A percentile compares a stretch with the other conserved stretches of the same genome.
phyloP scores from a whole-genome alignment of 2,329 filamentous ascomycete genomes.

The Pseudonectria buxi region DNA sequence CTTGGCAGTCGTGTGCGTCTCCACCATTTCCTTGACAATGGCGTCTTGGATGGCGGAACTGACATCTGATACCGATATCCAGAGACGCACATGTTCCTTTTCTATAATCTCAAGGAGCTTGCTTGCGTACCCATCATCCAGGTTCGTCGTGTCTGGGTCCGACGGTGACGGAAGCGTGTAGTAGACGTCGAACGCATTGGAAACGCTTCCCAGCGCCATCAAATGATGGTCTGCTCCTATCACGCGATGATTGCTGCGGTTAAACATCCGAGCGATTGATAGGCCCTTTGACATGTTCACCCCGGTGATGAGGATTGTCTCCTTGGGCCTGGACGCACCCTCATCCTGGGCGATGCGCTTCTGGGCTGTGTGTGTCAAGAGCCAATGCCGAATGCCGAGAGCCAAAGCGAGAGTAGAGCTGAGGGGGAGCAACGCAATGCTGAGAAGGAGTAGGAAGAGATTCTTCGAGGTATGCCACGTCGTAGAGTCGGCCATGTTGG shows the following conservation, averaged over 20 bases:
- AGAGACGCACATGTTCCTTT: slow-evolving; percentile 58
- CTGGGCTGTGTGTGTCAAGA: background rate
- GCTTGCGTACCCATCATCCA: slow-evolving; percentile 45
- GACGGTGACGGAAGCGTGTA: slow-evolving; percentile 35
- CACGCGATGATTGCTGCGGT: slow-evolving; percentile 59
- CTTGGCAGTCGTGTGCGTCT: slow-evolving; percentile 49
- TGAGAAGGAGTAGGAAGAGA: slow-evolving; percentile 18
- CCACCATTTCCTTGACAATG: slow-evolving; percentile 53
- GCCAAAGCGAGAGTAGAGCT: slow-evolving; percentile 35
- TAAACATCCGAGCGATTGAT: slow-evolving; percentile 57
- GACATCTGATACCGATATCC: slow-evolving; percentile 69
- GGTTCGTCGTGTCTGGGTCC: slow-evolving; percentile 3
- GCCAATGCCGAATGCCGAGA: slow-evolving; percentile 10
- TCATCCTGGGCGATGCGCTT: background rate
- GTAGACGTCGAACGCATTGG: slow-evolving; percentile 48
- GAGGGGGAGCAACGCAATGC: slow-evolving; percentile 41
- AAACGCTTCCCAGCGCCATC: slow-evolving; percentile 50
- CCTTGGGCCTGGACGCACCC: slow-evolving; percentile 3
- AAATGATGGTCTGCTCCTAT: slow-evolving; percentile 62
- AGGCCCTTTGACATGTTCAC: slow-evolving; percentile 68
- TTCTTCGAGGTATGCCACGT: slow-evolving; percentile 19
- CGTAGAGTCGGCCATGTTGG: slow-evolving; percentile 1
- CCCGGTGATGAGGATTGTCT: slow-evolving; percentile 63
- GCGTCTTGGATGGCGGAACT: slow-evolving; percentile 61
- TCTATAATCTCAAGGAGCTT: slow-evolving; percentile 52